Evolutionary conservation across 108 stramenopile species (phyloP).

Genomic region (Fistulifera pelliculosa): DNA sequence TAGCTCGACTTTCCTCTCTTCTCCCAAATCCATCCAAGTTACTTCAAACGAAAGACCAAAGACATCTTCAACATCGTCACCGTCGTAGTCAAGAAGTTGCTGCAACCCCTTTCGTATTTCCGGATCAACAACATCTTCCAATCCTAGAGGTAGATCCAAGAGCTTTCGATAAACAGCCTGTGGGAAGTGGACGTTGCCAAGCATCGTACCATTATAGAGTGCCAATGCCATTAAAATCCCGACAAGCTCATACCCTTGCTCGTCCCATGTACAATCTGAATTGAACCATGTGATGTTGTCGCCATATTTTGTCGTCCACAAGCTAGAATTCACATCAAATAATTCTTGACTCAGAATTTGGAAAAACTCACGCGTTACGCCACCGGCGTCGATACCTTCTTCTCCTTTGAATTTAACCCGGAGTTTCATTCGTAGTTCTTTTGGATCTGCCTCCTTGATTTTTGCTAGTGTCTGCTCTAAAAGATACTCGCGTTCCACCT

Average conservation of each 20-base stretch:
- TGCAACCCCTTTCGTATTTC: conserved; percentile 70
- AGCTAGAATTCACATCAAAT: conserved; percentile 77
- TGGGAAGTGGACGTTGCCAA: conserved; percentile 85
- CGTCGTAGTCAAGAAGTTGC: conserved; percentile 75
- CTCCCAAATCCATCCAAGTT: conserved; percentile 62
- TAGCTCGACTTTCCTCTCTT: conserved; percentile 58
- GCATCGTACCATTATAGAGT: conserved; percentile 76
- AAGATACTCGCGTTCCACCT: conserved; percentile 62
- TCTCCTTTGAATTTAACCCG: conserved; percentile 83
- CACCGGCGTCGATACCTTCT: conserved; percentile 92
- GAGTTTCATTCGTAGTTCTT: conserved; percentile 63
- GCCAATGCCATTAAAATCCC: conserved; percentile 85
- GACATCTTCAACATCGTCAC: conserved; percentile 78
- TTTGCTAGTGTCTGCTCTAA: conserved; percentile 52
- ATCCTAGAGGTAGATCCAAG: conserved; percentile 49
- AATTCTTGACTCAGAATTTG: conserved; percentile 79
- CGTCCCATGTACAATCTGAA: conserved; percentile 70
- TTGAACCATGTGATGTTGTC: conserved; percentile 85
- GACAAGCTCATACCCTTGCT: conserved; percentile 68
- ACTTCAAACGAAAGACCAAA: conserved; percentile 76
- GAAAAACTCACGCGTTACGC: conserved; percentile 92
- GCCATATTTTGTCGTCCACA: conserved; percentile 68
- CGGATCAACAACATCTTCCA: conserved; percentile 83
- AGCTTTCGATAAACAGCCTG: conserved; percentile 83
- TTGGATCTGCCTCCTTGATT: conserved; percentile 42